Base-by-base conservation (phyloP, 2,329 filamentous ascomycete species). In the Cyphellophora europaea region DNA sequence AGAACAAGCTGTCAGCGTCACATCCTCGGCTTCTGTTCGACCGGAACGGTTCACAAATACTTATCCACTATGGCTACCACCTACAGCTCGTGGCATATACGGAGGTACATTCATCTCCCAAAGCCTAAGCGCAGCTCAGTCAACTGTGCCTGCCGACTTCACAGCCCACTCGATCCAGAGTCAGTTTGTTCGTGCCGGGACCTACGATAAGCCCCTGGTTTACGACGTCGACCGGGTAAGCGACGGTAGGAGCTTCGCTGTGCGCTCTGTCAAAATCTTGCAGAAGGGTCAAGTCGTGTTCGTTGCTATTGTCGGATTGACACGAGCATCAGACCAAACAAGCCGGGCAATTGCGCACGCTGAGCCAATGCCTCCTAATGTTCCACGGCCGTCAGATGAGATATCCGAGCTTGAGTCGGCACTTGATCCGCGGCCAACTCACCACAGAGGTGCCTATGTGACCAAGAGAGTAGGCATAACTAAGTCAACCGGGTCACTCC, bases 121-220 rank as follows among this genome's bases (percentile, higher is more conserved):
- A 68, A 87, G 74, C 52, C 78, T 94, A 17, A 73, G 82, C 30
- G 85, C 89, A 2, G 89, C 86, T 16, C 86, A 93, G 58, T 75
- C 77, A 53, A 96, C 89, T 5, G 83, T 96, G 2, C 79, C 81
- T 0, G 43, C 55, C 27, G 69, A 82, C 55, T 94, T 93, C 61
- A 72, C 77, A 40, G 76, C 88, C 35, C 89, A 96, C 67, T 88
- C 81, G 53, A 94, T 93, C 81, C 91, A 96, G 71, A 95, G 89
- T 72, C 95, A 95, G 66, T 96, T 96, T 59, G 77, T 96, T 19
- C 76, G 95, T 2, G 87, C 88, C 4, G 89, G 89, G 13, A 82
- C 87, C 52, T 71, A 76, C 5, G 75, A 81, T 37, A 79, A 88
- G 11, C 88, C 89, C 19, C 81, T 96, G 45, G 71, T 95, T 43